phyloP scores from a whole-genome alignment of 225 moss, liverwort and hornwort species.

The Takakia lepidozioides region DNA sequence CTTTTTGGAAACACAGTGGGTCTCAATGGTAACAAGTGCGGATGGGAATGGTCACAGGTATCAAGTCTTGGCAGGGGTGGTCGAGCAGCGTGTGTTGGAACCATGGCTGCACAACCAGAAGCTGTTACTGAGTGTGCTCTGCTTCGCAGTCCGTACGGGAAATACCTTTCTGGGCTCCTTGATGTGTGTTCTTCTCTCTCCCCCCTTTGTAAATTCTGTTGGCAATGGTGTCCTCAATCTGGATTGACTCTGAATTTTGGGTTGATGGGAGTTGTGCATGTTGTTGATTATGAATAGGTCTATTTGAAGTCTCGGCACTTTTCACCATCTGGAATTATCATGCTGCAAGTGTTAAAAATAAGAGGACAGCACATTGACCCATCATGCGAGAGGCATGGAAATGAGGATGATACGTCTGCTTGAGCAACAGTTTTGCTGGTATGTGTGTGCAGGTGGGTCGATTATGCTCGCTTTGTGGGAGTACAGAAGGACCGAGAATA shows the following conservation, averaged over 20 bases:
- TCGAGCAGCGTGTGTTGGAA: slow-evolving; percentile 97
- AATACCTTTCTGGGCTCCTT: slow-evolving; percentile 94
- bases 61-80: slow-evolving; percentile 85
- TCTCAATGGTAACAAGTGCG: not conserved
- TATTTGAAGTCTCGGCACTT: too few species aligned
- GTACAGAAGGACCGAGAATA: slow-evolving; percentile 66
- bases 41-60: slow-evolving; percentile 55
- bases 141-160: slow-evolving; percentile 84
- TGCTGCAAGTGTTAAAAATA: too few species aligned
- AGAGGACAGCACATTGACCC: too few species aligned
- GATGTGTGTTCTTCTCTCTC: slow-evolving; percentile 31
- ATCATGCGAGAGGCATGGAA: too few species aligned
- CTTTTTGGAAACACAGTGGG: not conserved
- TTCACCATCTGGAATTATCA: too few species aligned
- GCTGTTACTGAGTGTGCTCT: slow-evolving; percentile 57
- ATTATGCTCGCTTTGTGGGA: slow-evolving; percentile 94
- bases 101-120: slow-evolving; percentile 73
- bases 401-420: too few species aligned
- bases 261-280: too few species aligned
- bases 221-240: too few species aligned
- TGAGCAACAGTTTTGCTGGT: too few species aligned
- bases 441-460: slow-evolving; percentile 71
- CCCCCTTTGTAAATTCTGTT: not conserved
- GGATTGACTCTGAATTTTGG: too few species aligned
- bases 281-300: too few species aligned